These are phyloP conservation scores for Hydnomerulius pinastri DNA, from an alignment of 768 basidiomycete species.

Conservation along the genomic window DNA sequence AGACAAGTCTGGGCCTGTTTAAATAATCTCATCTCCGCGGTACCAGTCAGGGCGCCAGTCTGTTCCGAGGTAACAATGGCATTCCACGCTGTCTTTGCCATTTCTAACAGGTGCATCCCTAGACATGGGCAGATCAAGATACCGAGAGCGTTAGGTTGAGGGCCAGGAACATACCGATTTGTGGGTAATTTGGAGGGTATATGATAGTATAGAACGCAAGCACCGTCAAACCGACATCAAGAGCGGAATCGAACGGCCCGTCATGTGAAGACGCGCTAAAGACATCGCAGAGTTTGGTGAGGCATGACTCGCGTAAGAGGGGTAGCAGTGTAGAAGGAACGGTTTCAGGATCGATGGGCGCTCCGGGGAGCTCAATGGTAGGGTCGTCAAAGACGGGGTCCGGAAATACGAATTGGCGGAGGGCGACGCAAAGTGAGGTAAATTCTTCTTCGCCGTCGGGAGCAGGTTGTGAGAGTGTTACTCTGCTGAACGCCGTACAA, in stretches of 20 bases:
- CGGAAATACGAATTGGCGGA: slow-evolving; percentile 44
- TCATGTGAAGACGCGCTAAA: slow-evolving; percentile 77
- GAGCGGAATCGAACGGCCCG: slow-evolving; percentile 52
- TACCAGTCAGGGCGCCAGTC: neutral
- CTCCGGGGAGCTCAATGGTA: slow-evolving; percentile 23
- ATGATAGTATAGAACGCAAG: slow-evolving; percentile 67
- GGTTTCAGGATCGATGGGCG: slow-evolving; percentile 23
- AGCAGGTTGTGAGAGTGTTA: slow-evolving; percentile 43
- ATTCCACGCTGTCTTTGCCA: slow-evolving; percentile 82
- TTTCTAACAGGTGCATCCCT: slow-evolving; percentile 78
- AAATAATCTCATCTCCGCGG: slow-evolving; percentile 24
- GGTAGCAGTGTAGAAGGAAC: slow-evolving; percentile 44
- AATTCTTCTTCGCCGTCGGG: slow-evolving; percentile 20
- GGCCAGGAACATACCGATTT: slow-evolving; percentile 57
- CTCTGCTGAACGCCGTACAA: slow-evolving; percentile 46
- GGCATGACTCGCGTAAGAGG: slow-evolving; percentile 58
- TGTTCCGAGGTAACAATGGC: slow-evolving; percentile 40
- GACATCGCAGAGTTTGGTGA: slow-evolving; percentile 55
- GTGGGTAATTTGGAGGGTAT: slow-evolving; percentile 80
- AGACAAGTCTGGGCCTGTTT: slow-evolving; percentile 40
- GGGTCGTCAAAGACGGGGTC: slow-evolving; percentile 20
- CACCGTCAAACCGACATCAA: slow-evolving; percentile 55
- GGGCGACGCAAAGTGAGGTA: slow-evolving; percentile 24
- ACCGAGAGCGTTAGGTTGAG: neutral
- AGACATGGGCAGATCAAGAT: neutral